Base-by-base conservation (phyloP, 768 basidiomycete genomes). In the Agrocybe chaxingu region DNA sequence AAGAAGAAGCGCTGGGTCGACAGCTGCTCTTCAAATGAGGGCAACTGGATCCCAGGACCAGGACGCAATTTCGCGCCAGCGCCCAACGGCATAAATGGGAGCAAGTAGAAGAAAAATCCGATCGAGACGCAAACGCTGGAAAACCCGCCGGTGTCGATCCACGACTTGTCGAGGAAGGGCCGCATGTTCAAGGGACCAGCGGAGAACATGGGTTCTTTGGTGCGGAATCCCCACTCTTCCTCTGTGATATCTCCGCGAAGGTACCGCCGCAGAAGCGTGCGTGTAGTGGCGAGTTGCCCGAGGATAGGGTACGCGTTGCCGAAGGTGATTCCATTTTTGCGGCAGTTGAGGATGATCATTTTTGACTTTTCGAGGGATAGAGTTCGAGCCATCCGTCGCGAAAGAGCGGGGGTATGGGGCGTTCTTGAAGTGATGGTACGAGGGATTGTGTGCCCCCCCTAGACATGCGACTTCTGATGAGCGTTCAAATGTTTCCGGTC, bases 371-470 rank as follows among this genome's bases (percentile, higher is more conserved):
- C 58, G 0, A 39, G 39, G 1, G 71, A 62, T 39, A 75, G 68
- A 6, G 54, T 50, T 19, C 45, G 50, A 3, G 47, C 36, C 8
- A 62, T 40, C 10, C 29, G n/a, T 30, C 62, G 60, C 16, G 76
- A 71, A 19, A 57, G 57, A 4, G 79, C 71, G 6, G 75, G 70
- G 0, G 63, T 67, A 39, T 60, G 60, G 1, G 58, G 54, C 0
- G 77, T 77, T 4, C 59, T 48, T 29, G 55, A 57, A 1, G 73
- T 71, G 33, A 70, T 46, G 11, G 62, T 73, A 41, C 76, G 68
- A 2, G 81, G 81, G 7, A 84, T 66, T 0, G 78, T 77, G 42
- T 84, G 81, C 2, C 82, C 82, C 3, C 81, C 82, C 81, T 84
- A 36, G 13, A 7, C 45, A 13, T 7, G 8, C 31, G 46, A 33